Base-by-base conservation (phyloP, 768 basidiomycete species). In the Naematelia encephala region DNA sequence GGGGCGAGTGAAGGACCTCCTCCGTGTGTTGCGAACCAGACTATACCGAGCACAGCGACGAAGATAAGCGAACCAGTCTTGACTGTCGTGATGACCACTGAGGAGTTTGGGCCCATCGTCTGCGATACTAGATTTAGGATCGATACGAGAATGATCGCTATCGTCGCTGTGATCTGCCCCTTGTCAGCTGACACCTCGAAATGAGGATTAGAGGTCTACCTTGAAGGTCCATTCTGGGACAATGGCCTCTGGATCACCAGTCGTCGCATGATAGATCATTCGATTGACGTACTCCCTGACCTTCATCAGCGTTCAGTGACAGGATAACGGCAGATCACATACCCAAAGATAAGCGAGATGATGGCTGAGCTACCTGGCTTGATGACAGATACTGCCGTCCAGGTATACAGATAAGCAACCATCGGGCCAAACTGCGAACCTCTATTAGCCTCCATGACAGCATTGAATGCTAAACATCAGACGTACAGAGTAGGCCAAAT, bases 201-300 rank as follows among this genome's bases (percentile, higher is more conserved):
- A 13, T 11, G 30, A 22, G 8, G 56, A 21, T 30, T 1, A 12
- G 23, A 54, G 12, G 27, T 62, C 46, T 23, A 65, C 68, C 54
- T 92, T 94, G 79, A 90, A 90, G 23, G 90, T 85, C 89, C 91
- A 91, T 66, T 88, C 84, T 25, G 94, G 91, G 52, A 96, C 70
- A 1, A 57, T 85, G 39, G 83, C 84, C 69, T 87, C 85, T 19
- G 87, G 85, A 55, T 89, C 84, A 59, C 82, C 81, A 59, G 83
- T 81, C n/a, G 86, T 83, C 29, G 82, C 82, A 68, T 89, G 87
- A 81, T 85, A 92, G 64, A 94, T 83, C 46, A 97, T 82, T 55
- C 93, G 84, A 76, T 91, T 94, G 55, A 96, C 74, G 73, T 99
- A 98, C 80, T 97, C 92, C 4, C 79, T 79, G 49, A 1, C 11